These are phyloP conservation scores for Akanthomyces lecanii DNA, from an alignment of 2,329 filamentous ascomycete genomes.

Conservation along the genomic window DNA sequence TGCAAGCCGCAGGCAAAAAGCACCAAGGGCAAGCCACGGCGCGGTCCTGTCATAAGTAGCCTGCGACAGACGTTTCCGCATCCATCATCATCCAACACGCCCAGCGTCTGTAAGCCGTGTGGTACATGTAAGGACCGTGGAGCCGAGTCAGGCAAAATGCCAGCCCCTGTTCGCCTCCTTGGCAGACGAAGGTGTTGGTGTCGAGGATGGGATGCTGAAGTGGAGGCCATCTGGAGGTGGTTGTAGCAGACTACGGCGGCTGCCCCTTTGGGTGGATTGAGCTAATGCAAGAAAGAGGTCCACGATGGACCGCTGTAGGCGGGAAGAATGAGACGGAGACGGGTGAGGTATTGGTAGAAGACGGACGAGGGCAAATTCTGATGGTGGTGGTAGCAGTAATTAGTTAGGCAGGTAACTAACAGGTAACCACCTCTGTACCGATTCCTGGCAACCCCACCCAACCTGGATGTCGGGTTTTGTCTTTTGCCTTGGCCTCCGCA, in stretches of 20 bases:
- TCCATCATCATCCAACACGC: constrained; percentile 8
- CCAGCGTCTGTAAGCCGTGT: constrained; percentile 7
- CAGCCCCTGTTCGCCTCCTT: constrained; percentile 1
- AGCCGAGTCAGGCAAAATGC: background rate
- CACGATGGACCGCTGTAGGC: constrained; percentile 6
- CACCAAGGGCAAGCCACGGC: background rate
- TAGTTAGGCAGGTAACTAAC: background rate
- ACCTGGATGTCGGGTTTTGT: background rate
- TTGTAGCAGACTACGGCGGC: constrained; percentile 1
- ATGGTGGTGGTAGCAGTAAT: background rate
- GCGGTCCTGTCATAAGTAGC: background rate
- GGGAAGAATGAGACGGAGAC: background rate
- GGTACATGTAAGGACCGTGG: constrained; percentile 13
- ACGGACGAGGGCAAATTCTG: background rate
- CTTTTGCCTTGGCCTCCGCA: background rate
- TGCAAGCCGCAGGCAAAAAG: background rate
- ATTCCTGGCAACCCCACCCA: background rate
- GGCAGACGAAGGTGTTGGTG: background rate
- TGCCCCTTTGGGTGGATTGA: background rate
- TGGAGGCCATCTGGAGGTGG: background rate
- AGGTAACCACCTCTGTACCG: no score
- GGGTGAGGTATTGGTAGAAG: background rate
- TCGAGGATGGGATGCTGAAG: background rate
- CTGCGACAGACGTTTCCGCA: constrained; percentile 5
- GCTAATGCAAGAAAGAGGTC: constrained; percentile 6